Conservation (phyloP, 1,284 basidiomycete species). For the Cystobasidium slooffiae region DNA sequence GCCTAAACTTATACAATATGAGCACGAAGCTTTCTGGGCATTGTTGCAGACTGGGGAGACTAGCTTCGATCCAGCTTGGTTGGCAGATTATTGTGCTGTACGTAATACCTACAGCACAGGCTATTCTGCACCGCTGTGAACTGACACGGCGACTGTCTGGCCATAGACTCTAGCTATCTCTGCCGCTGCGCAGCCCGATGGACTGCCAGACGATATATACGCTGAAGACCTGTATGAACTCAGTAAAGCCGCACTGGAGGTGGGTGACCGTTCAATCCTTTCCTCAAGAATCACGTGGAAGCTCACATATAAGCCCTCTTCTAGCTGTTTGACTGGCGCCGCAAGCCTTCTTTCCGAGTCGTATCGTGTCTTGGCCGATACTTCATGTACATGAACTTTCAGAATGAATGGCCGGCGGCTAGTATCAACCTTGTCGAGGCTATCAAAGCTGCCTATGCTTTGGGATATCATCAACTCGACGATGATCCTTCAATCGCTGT, state of each 20-base stretch:
- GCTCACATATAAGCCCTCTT: neutral
- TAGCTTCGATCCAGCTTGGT: constrained; percentile 36
- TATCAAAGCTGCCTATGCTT: constrained; percentile 29
- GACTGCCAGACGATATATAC: constrained; percentile 3
- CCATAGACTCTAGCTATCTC: constrained; percentile 33
- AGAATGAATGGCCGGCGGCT: constrained; percentile 23
- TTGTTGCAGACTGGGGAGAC: constrained; percentile 20
- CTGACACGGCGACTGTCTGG: neutral
- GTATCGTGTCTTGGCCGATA: constrained; percentile 15
- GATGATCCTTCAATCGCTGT: constrained; percentile 26
- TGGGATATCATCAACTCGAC: constrained; percentile 28
- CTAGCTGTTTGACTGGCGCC: constrained; percentile 25
- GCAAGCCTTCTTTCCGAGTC: constrained; percentile 18
- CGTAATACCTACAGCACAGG: neutral
- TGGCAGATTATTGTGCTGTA: constrained; percentile 22
- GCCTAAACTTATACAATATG: constrained; percentile 16
- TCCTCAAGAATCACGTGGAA: neutral
- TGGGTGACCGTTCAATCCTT: neutral
- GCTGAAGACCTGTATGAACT: constrained; percentile 29
- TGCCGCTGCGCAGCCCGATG: constrained; percentile 12
- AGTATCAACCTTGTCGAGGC: constrained; percentile 29
- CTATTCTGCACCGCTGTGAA: neutral
- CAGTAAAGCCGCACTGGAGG: constrained; percentile 28
- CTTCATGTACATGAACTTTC: constrained; percentile 26
- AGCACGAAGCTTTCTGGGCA: constrained; percentile 33